Percentiles rank a stretch among this genome's conserved stretches.
These are phyloP conservation scores for Suillus subluteus DNA, from an alignment of 768 basidiomycete species.

Conservation along the genomic window DNA sequence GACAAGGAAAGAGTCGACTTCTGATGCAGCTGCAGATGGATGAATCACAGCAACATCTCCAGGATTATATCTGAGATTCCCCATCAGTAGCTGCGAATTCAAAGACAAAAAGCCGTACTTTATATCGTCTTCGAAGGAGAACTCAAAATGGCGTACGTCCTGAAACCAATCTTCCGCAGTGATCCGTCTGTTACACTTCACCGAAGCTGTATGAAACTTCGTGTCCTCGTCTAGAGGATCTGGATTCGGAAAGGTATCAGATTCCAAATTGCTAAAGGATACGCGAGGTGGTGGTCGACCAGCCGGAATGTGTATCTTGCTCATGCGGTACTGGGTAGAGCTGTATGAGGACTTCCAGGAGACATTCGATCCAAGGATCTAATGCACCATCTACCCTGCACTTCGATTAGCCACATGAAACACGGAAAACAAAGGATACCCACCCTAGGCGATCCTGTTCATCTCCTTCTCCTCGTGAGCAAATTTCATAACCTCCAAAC, in stretches of 20 bases:
- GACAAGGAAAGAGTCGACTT: slow-evolving; percentile 71
- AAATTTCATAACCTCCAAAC: slow-evolving; percentile 69
- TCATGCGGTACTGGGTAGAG: slow-evolving; percentile 46
- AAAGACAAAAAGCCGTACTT: slow-evolving; percentile 44
- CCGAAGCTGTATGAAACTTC: slow-evolving; percentile 51
- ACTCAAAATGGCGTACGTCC: slow-evolving; percentile 89
- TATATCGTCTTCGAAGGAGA: slow-evolving; percentile 67
- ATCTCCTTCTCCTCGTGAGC: slow-evolving; percentile 77
- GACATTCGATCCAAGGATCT: slow-evolving; percentile 64
- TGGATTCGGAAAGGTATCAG: slow-evolving; percentile 15
- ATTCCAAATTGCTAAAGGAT: slow-evolving; percentile 12
- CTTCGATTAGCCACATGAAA: slow-evolving; percentile 11
- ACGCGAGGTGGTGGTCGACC: slow-evolving; percentile 35
- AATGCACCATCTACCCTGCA: slow-evolving; percentile 73
- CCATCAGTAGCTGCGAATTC: slow-evolving; percentile 2
- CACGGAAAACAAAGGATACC: slow-evolving; percentile 19
- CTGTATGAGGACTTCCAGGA: slow-evolving; percentile 50
- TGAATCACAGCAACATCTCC: slow-evolving; percentile 86
- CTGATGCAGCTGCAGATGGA: slow-evolving; percentile 59
- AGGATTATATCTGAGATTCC: slow-evolving; percentile 61
- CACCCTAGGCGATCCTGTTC: slow-evolving; percentile 85
- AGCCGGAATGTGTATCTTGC: slow-evolving; percentile 4
- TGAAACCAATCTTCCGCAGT: slow-evolving; percentile 88
- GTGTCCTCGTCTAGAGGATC: slow-evolving; percentile 39
- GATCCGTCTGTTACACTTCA: slow-evolving; percentile 69